Base-by-base conservation (phyloP, 2,329 filamentous ascomycete species). In the Periconia sp. region DNA sequence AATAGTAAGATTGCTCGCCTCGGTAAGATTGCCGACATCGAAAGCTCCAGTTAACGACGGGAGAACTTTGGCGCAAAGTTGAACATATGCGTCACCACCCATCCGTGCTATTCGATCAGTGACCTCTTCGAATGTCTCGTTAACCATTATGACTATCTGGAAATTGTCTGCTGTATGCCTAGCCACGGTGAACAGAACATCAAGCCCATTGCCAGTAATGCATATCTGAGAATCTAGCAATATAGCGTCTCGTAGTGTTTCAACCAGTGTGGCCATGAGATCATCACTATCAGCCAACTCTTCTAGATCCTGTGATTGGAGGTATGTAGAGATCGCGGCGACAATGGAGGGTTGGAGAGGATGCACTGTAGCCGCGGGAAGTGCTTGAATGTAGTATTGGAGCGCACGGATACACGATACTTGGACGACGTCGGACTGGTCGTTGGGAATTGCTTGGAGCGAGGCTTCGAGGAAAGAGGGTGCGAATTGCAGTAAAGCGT, bases 281-380 rank as follows among this genome's bases (percentile, higher is more conserved):
- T 99, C 94, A 62, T 97, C 93, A 11, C 90, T 90, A 58, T 97
- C 92, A 50, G 89, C 86, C 45, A 96, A 82, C 17, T 97, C 92
- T 49, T 84, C 85, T 46, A 94, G 81, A 65, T 97, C 92, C 70
- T 93, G 92, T 15, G 83, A 79, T 43, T 87, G 83, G 61, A 97
- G 82, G 74, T 92, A 99, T 35, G 88, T 81, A 1, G 83, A 83
- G 41, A 91, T 79, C 19, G 85, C 80, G 1, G 77, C 74, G 55
- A 89, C 81, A 46, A 88, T 82, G 6, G 81, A 75, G 1, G 77
- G 65, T 69, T 96, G 92, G 44, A 79, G 79, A 66, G 74, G 82
- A 71, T 72, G 81, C 20, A 80, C 84, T 41, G 78, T 72, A 37
- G 71, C 70, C 41, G 72, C 68, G 30, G 82, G 79, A 44, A 87